Conservation (phyloP, 495 filamentous ascomycete species). For the Xylaria bambusicola region DNA sequence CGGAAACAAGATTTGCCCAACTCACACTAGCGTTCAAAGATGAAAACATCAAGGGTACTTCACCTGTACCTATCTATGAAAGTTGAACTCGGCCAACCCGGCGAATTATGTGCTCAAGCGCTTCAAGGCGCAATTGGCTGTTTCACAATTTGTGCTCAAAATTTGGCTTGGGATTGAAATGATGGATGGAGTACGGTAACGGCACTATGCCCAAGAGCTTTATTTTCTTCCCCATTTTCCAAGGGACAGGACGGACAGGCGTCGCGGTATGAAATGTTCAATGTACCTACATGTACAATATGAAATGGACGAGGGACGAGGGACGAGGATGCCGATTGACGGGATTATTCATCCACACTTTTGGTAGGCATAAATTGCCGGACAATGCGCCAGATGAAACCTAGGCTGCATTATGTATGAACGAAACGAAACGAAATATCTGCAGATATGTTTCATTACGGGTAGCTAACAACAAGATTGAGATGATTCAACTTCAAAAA, state of each 20-base stretch:
- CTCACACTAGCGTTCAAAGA: not conserved
- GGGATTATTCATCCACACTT: too few relatives aligned
- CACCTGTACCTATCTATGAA: not conserved
- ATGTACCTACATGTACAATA: slow-evolving; percentile 14
- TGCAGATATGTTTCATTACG: not conserved
- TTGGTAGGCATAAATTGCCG: not conserved
- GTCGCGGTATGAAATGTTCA: too few relatives aligned
- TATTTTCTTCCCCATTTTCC: too few relatives aligned
- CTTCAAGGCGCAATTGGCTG: not conserved
- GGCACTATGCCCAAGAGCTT: not conserved
- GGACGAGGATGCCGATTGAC: not conserved
- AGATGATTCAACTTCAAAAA: not conserved
- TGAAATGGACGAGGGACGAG: not conserved
- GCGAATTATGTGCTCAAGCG: not conserved
- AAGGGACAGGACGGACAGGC: too few relatives aligned
- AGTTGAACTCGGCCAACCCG: not conserved
- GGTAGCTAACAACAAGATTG: not conserved
- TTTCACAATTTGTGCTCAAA: not conserved
- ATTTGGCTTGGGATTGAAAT: slow-evolving; percentile 5
- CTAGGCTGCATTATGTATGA: not conserved
- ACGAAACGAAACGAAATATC: not conserved
- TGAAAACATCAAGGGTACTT: not conserved
- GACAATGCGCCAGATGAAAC: not conserved
- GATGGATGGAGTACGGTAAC: not conserved
- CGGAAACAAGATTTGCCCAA: not conserved